Evolutionary conservation across 2,329 filamentous ascomycete genomes (phyloP).

Genomic region (Lasiodiplodia theobromae): DNA sequence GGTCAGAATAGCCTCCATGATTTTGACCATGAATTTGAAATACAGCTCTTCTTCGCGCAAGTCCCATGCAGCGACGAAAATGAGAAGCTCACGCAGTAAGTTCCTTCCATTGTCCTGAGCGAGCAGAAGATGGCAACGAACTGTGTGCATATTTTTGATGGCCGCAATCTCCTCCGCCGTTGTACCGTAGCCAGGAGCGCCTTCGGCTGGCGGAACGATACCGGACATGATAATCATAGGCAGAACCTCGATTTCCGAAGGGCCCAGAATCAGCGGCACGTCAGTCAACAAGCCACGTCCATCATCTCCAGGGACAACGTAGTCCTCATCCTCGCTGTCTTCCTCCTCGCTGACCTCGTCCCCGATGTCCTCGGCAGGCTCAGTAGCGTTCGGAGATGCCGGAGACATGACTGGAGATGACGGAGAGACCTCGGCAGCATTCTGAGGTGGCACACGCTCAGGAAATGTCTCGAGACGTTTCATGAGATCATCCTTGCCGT

Average conservation of each 20-base stretch:
- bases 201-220: constrained; percentile 82
- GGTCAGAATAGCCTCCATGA: constrained; percentile 89
- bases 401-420: constrained; percentile 33
- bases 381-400: constrained; percentile 42
- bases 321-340: constrained; percentile 78
- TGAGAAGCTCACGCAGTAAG: constrained; percentile 85
- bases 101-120: constrained; percentile 91
- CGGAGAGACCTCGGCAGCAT: constrained; percentile 48
- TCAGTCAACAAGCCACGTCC: constrained; percentile 87
- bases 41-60: constrained; percentile 92
- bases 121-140: constrained; percentile 86
- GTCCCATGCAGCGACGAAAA: constrained; percentile 98
- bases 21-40: constrained; percentile 95
- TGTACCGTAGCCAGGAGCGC: constrained; percentile 62
- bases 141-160: constrained; percentile 82
- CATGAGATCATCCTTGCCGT: constrained; percentile 59
- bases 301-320: constrained; percentile 72
- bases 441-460: constrained; percentile 38
- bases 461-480: constrained; percentile 52
- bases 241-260: constrained; percentile 92
- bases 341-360: constrained; percentile 62
- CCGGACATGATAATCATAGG: constrained; percentile 98
- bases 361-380: constrained; percentile 35
- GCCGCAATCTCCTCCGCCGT: constrained; percentile 61
- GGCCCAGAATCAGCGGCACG: constrained; percentile 91